Conservation (phyloP, 78 protist species). For the Dictyostelium citrinum region DNA sequence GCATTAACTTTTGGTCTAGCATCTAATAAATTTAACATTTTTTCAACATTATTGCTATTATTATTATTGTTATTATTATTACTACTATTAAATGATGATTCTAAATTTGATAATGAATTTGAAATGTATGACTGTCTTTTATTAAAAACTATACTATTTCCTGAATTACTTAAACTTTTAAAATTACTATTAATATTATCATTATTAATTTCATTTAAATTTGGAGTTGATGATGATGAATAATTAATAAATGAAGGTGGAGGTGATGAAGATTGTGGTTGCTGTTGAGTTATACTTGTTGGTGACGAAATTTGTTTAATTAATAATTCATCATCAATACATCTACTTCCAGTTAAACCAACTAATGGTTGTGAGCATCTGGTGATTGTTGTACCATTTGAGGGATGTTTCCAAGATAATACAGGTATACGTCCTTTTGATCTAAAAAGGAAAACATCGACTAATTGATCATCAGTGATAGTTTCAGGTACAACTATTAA, state of each 20-base stretch:
- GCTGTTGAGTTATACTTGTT: background rate
- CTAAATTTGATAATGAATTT: background rate
- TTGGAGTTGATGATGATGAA: background rate
- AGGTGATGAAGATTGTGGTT: background rate
- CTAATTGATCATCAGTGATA: constrained; percentile 4
- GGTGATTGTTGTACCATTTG: constrained; percentile 12
- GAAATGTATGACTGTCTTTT: background rate
- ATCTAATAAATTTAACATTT: constrained; percentile 16
- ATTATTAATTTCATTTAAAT: background rate
- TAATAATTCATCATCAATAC: constrained; percentile 52
- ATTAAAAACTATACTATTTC: background rate
- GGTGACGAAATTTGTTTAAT: background rate
- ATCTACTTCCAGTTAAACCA: constrained; percentile 38
- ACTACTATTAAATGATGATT: background rate
- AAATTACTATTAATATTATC: background rate
- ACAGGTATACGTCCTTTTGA: constrained; percentile 57
- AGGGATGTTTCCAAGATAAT: constrained; percentile 12
- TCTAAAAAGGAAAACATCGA: constrained; percentile 32
- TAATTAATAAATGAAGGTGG: background rate
- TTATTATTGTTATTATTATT: background rate
- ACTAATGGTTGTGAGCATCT: constrained; percentile 54
- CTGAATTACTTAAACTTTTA: background rate
- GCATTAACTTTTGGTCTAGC: constrained; percentile 68
- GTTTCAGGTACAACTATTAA: constrained; percentile 36
- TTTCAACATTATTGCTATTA: background rate